Conservation (phyloP, 441 rosid genomes). For the Populus trichocarpa region DNA sequence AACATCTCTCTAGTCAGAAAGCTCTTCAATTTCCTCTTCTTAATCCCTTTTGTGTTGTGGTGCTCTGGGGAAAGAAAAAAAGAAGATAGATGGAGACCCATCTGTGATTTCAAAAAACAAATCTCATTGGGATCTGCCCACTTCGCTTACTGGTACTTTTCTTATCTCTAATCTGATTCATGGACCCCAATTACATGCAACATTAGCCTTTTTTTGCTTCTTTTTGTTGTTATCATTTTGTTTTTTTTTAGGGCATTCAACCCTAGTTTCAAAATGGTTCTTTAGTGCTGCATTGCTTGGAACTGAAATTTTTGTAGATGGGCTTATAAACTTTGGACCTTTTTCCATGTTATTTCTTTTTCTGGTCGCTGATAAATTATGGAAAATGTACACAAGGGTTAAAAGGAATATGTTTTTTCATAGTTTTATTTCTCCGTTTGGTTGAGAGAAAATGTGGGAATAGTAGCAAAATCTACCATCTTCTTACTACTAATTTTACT, state of each 20-base stretch:
- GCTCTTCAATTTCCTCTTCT: neutral
- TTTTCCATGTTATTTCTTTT: neutral
- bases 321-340: neutral
- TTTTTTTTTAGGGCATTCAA: neutral
- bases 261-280: slow-evolving; percentile 14
- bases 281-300: slow-evolving; percentile 15
- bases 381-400: slow-evolving; percentile 1
- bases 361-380: slow-evolving; percentile 20
- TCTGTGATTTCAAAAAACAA: neutral
- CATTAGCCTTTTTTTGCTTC: neutral
- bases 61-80: neutral
- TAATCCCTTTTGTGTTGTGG: neutral
- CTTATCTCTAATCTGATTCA: neutral
- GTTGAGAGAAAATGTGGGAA: neutral
- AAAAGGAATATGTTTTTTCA: neutral
- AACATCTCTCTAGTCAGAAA: neutral
- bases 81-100: neutral
- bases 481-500: neutral
- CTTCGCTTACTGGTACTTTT: slow-evolving; percentile 22
- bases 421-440: neutral
- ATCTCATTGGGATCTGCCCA: slow-evolving; percentile 31
- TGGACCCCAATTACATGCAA: slow-evolving; percentile 27
- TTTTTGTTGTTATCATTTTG: neutral
- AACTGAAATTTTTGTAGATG: slow-evolving; percentile 13
- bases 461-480: neutral